phyloP scores from a whole-genome alignment of 1,139 yeast genomes.

The Pichia sp. region DNA sequence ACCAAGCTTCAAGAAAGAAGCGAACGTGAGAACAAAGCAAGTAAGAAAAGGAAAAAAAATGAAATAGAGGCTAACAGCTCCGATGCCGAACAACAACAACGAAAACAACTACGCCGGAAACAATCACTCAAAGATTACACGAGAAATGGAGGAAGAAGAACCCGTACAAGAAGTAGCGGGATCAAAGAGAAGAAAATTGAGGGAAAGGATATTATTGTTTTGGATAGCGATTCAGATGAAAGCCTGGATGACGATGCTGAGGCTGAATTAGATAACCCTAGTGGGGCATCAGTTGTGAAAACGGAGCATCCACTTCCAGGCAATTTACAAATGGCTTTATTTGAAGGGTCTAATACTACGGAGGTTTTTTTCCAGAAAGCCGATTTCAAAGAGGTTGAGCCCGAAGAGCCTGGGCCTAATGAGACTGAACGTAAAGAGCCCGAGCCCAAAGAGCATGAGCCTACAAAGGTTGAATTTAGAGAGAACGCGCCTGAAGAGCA shows the following conservation, averaged over 20 bases:
- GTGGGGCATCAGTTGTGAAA: background rate
- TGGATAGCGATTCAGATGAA: slow-evolving; percentile 6
- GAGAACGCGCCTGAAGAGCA: too few relatives aligned
- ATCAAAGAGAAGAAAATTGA: background rate
- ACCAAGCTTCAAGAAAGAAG: background rate
- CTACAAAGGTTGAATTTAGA: too few relatives aligned
- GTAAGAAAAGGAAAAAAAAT: background rate
- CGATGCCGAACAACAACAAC: background rate
- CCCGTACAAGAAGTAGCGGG: background rate
- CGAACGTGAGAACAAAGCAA: background rate
- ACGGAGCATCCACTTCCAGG: background rate
- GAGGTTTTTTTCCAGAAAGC: too few relatives aligned
- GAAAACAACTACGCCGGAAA: background rate
- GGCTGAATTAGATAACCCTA: background rate
- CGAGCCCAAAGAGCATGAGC: too few relatives aligned
- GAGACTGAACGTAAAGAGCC: too few relatives aligned
- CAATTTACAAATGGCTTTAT: too few relatives aligned
- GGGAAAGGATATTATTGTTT: slow-evolving; percentile 3
- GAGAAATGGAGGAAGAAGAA: background rate
- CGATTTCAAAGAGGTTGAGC: too few relatives aligned
- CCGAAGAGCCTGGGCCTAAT: too few relatives aligned
- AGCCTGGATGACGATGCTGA: background rate
- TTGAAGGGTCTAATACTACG: too few relatives aligned
- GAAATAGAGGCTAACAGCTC: background rate
- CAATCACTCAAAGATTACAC: background rate